Percentiles rank a stretch among this genome's conserved stretches.
Conservation (phyloP, 768 basidiomycete species). For the Phylloporus sp. region DNA sequence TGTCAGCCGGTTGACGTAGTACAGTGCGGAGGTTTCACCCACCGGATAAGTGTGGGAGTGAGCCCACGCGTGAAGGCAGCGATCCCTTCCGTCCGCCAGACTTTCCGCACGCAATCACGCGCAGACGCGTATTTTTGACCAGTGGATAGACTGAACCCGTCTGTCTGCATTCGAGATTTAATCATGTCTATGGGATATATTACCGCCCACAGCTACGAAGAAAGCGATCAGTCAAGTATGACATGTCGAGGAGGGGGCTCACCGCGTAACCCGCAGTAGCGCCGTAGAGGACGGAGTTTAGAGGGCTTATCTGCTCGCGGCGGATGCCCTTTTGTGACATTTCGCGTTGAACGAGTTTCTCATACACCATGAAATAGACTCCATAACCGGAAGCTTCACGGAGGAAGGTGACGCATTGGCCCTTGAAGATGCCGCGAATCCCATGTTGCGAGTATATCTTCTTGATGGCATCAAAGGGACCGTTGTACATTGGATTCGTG, state of each 20-base stretch:
- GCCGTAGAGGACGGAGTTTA: constrained; percentile 80
- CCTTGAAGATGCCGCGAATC: constrained; percentile 85
- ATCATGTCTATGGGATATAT: constrained; percentile 97
- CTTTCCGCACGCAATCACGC: constrained; percentile 74
- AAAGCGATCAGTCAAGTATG: constrained; percentile 8
- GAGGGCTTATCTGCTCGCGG: constrained; percentile 71
- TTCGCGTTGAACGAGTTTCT: constrained; percentile 84
- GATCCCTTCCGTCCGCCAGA: constrained; percentile 80
- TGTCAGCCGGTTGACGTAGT: constrained; percentile 5
- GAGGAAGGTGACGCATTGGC: constrained; percentile 81
- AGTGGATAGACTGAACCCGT: constrained; percentile 70
- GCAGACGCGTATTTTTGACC: constrained; percentile 82
- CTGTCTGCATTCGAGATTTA: constrained; percentile 95
- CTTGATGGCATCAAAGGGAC: constrained; percentile 83
- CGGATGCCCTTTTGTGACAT: constrained; percentile 67
- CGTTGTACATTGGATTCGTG: constrained; percentile 67
- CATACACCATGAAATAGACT: constrained; percentile 88
- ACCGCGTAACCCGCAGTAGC: constrained; percentile 91
- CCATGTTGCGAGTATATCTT: constrained; percentile 78
- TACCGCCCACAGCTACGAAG: constrained; percentile 71
- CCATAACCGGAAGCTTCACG: constrained; percentile 83
- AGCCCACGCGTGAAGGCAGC: constrained; percentile 89
- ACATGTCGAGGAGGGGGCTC: constrained; percentile 28
- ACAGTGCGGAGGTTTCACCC: constrained; percentile 22
- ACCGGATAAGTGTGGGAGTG: constrained; percentile 88